A percentile compares a stretch with the other conserved stretches of the same genome.
Conservation (phyloP, 2,329 filamentous ascomycete genomes). For the Venturia effusa region DNA sequence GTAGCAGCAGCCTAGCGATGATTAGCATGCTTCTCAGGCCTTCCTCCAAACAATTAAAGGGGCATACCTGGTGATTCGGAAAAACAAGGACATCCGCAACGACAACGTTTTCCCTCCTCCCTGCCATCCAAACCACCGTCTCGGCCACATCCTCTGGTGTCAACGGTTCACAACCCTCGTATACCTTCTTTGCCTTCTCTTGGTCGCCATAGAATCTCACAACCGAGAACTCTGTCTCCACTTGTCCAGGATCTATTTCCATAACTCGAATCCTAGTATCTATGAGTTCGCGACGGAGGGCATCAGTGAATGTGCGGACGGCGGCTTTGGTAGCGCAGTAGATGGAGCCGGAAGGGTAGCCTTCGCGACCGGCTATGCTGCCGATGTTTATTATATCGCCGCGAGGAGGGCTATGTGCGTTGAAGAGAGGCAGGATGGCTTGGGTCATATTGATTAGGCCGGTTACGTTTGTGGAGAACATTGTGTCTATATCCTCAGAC, state of each 20-base stretch:
- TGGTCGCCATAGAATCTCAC: slow-evolving; percentile 85
- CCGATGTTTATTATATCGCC: slow-evolving; percentile 97
- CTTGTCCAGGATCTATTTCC: slow-evolving; percentile 82
- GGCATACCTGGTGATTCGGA: slow-evolving; percentile 74
- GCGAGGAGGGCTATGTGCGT: slow-evolving; percentile 40
- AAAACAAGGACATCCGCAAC: slow-evolving; percentile 79
- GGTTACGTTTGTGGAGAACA: slow-evolving; percentile 90
- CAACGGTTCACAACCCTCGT: slow-evolving; percentile 67
- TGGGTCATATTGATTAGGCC: slow-evolving; percentile 97
- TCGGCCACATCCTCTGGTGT: slow-evolving; percentile 88
- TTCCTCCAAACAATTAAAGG: background rate
- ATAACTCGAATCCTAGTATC: slow-evolving; percentile 72
- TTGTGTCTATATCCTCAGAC: slow-evolving; percentile 72
- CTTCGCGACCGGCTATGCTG: slow-evolving; percentile 76
- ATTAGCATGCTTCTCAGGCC: background rate
- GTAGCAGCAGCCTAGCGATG: background rate
- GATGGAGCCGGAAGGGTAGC: slow-evolving; percentile 76
- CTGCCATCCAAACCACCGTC: slow-evolving; percentile 74
- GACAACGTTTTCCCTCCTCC: slow-evolving; percentile 79
- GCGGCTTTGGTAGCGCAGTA: slow-evolving; percentile 93
- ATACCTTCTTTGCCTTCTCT: slow-evolving; percentile 79
- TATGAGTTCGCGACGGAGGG: slow-evolving; percentile 73
- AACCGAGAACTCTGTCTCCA: slow-evolving; percentile 91
- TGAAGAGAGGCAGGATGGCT: slow-evolving; percentile 76
- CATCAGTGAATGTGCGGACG: slow-evolving; percentile 73